Conservation (phyloP, 148 eudicot genomes). For the Chenopodium suecicum region DNA sequence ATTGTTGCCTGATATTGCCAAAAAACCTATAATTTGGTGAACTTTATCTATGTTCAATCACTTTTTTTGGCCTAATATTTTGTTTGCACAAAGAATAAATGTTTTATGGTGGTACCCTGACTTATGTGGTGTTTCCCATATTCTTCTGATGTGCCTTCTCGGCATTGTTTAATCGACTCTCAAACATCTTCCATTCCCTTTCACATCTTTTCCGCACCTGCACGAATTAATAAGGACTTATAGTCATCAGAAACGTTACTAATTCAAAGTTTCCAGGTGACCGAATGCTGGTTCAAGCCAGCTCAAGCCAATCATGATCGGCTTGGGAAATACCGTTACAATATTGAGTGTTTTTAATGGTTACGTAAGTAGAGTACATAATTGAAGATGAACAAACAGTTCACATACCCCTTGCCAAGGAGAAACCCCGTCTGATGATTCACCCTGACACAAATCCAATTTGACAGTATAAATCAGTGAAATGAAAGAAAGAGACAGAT, state of each 20-base stretch:
- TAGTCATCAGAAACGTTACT: neutral
- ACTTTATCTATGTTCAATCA: neutral
- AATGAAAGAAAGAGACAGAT: neutral
- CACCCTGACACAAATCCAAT: slow-evolving; percentile 30
- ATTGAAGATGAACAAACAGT: neutral
- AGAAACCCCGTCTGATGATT: slow-evolving; percentile 17
- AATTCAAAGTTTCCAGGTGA: too few species aligned
- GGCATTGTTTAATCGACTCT: slow-evolving; percentile 22
- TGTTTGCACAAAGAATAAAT: neutral
- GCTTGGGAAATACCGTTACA: too few species aligned
- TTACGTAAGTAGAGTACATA: neutral
- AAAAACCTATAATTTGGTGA: neutral
- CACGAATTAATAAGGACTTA: neutral
- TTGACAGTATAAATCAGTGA: neutral
- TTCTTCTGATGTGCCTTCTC: slow-evolving; percentile 21
- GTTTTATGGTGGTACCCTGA: neutral
- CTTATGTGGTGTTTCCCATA: neutral
- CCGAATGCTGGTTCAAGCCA: too few species aligned
- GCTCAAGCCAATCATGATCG: too few species aligned
- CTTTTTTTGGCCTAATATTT: neutral
- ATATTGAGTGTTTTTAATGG: too few species aligned
- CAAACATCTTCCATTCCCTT: slow-evolving; percentile 40
- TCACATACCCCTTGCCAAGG: slow-evolving; percentile 41
- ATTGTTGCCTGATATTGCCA: neutral
- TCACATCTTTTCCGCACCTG: slow-evolving; percentile 31